Evolutionary conservation across 1,284 basidiomycete species (phyloP), one percentile per base, ranked within the genome.

Genomic region (Stereum hirsutum): DNA sequence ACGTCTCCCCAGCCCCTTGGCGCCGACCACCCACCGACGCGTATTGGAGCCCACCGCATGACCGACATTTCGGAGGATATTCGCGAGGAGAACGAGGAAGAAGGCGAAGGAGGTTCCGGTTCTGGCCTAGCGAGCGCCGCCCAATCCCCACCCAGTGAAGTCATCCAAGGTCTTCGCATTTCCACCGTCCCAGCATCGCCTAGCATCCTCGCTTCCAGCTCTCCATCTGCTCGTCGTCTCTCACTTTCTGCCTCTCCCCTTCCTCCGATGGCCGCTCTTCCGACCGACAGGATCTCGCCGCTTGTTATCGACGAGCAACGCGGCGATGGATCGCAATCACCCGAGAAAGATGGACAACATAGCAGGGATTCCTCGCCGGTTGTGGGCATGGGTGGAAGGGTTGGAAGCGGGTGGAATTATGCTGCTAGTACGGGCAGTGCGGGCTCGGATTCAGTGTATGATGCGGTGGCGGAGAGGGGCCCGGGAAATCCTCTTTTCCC

Each of bases 401-500:
- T n/a, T n/a, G n/a, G n/a, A n/a, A n/a, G n/a, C n/a, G n/a, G n/a
- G n/a, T n/a, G n/a, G n/a, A n/a, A n/a, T n/a, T n/a, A n/a, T n/a
- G 28, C 28, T 2, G 11, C 28, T 11, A 12, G 12, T 11, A 31
- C 28, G 20, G 44, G 26, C 12, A 30, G 39, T 26, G n/a, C n/a
- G n/a, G 50, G 50, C 40, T 26, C 59, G 47, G 44, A 53, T 10
- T 51, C 37, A 5, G 43, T 49, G 25, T 66, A 70, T 48, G 58
- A 72, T 50, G 59, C 59, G 4, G 59, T 69, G 4, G 71, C 66
- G 11, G 76, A 81, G 52, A 69, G 79, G 12, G 62, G 60, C 1
- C 72, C 76, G 1, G 79, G 79, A 0, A 72, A 76, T 48, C 81
- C 82, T 7, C 59, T 84, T 10, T 85, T 85, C 59, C 79, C 50